Evolutionary conservation across 768 basidiomycete genomes (phyloP).

Genomic region (Podaxis sp.): DNA sequence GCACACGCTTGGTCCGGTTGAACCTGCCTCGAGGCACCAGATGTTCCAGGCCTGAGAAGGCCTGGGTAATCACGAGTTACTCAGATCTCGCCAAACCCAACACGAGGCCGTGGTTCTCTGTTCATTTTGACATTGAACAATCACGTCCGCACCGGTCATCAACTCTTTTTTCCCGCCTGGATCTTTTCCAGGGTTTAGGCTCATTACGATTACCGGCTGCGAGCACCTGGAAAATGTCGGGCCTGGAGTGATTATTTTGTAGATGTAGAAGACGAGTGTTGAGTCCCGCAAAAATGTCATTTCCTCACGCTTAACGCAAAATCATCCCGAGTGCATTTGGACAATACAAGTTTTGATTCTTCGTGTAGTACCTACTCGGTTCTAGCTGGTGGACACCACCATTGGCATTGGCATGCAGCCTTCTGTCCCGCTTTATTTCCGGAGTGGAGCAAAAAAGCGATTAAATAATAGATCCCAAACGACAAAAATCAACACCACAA

Average conservation of each 20-base stretch:
- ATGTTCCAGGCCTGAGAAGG: not conserved
- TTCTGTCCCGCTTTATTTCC: not conserved
- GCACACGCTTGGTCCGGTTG: not conserved
- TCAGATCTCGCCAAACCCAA: not conserved
- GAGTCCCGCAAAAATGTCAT: not conserved
- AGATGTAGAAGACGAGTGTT: not conserved
- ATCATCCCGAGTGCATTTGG: not conserved
- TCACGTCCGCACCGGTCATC: not conserved
- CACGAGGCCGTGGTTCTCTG: slow-evolving; percentile 2
- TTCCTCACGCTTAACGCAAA: not conserved
- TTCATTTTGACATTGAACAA: not conserved
- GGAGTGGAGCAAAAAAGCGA: not conserved
- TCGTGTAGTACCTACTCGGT: not conserved
- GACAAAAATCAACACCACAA: not conserved
- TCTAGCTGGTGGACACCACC: not conserved
- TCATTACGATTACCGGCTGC: not conserved
- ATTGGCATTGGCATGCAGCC: not conserved
- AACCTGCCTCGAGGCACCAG: slow-evolving; percentile 5
- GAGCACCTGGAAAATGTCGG: not conserved
- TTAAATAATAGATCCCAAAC: slow-evolving; percentile 1
- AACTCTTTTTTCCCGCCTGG: not conserved
- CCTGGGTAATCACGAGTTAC: slow-evolving; percentile 7
- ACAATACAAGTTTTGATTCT: not conserved
- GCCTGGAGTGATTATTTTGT: not conserved
- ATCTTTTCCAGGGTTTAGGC: not conserved